Percentiles rank a stretch among this genome's conserved stretches.
These are phyloP conservation scores for Calonectria multiphialidica DNA, from an alignment of 2,329 filamentous ascomycete genomes.

Conservation along the genomic window DNA sequence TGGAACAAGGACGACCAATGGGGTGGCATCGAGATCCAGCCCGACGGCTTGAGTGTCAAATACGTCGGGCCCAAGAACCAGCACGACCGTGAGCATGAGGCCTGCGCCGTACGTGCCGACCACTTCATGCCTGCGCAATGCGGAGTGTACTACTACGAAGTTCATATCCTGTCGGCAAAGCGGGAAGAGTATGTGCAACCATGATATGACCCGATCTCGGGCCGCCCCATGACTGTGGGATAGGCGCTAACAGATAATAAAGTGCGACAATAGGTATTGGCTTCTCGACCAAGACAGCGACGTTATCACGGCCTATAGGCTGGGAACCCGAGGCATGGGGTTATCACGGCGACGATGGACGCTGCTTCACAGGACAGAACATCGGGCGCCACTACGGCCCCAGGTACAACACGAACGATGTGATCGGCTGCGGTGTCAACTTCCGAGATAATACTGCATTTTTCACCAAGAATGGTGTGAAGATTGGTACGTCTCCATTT, in stretches of 20 bases:
- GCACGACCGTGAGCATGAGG: constrained; percentile 75
- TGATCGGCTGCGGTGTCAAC: constrained; percentile 75
- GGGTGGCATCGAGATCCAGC: constrained; percentile 77
- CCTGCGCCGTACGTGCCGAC: constrained; percentile 85
- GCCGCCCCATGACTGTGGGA: not conserved
- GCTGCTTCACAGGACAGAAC: constrained; percentile 69
- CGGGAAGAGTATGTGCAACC: constrained; percentile 65
- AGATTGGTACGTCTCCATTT: constrained; percentile 59
- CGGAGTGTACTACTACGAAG: constrained; percentile 95
- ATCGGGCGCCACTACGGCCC: constrained; percentile 69
- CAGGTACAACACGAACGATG: constrained; percentile 67
- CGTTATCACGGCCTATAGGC: constrained; percentile 69
- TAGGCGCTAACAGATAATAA: constrained; percentile 21
- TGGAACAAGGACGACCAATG: constrained; percentile 88
- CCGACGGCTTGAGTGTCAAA: constrained; percentile 80
- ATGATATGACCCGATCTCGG: not conserved
- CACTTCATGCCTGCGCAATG: constrained; percentile 89
- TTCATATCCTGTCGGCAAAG: constrained; percentile 64
- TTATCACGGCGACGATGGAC: constrained; percentile 77
- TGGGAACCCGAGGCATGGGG: constrained; percentile 78
- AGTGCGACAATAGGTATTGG: constrained; percentile 74
- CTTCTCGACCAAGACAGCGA: constrained; percentile 67
- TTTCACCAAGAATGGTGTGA: constrained; percentile 74
- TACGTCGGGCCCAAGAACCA: constrained; percentile 61
- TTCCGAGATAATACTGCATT: constrained; percentile 74